Conservation (phyloP, 202 grass and related monocot species). For the Dendrocalamus latiflorus region DNA sequence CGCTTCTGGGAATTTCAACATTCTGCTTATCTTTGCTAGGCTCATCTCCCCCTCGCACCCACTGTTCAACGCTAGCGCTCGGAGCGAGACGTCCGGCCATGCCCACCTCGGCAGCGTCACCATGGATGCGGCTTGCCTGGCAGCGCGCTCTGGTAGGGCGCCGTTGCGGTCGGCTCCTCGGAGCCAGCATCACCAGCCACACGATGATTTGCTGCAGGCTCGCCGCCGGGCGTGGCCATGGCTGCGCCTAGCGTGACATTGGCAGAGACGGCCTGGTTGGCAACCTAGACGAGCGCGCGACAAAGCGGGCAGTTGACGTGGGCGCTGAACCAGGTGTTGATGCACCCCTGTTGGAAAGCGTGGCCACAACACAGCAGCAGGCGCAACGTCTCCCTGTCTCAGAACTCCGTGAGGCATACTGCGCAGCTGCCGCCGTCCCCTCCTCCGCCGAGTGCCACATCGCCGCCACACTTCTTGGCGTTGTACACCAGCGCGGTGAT, state of each 20-base stretch:
- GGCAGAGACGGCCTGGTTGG: background rate
- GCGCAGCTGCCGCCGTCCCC: constrained; percentile 36
- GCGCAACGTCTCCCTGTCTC: constrained; percentile 66
- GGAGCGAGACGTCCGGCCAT: constrained; percentile 19
- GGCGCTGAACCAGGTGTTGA: constrained; percentile 77
- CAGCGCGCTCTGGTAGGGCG: background rate
- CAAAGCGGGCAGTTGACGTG: constrained; percentile 91
- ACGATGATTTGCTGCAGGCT: no score
- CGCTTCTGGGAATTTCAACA: constrained; percentile 8
- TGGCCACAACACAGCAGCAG: constrained; percentile 72
- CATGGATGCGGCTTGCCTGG: constrained; percentile 34
- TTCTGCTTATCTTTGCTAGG: constrained; percentile 20
- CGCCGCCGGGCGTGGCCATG: no score
- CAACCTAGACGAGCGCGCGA: constrained; percentile 49
- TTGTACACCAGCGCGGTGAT: constrained; percentile 67
- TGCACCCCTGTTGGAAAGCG: constrained; percentile 68
- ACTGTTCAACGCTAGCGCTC: constrained; percentile 16
- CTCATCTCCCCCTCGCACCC: constrained; percentile 24
- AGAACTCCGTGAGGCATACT: constrained; percentile 81
- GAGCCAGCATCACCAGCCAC: no score
- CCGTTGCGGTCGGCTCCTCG: background rate
- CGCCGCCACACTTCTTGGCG: constrained; percentile 11
- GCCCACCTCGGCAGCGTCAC: constrained; percentile 17
- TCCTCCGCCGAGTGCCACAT: background rate
- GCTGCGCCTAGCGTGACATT: background rate